Evolutionary conservation across 371 early-diverging fungal species (phyloP), one percentile per base, ranked within the genome.

Genomic region (Mucor piriformis): DNA sequence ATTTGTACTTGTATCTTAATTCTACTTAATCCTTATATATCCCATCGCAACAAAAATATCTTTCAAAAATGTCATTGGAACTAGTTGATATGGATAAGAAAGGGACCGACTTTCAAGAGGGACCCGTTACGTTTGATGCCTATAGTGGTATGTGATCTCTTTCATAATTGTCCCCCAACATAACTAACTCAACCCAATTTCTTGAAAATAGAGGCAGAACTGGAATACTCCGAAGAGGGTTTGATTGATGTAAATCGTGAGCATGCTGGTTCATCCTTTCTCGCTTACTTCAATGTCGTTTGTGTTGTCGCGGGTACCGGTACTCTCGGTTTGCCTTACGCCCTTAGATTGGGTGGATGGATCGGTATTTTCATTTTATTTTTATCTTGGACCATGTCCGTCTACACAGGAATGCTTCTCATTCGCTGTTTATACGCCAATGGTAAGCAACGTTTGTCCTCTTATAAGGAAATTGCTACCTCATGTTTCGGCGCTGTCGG

Each of bases 231-330:
- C 29, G 57, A 61, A 42, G 50, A 66, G 11, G 66, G 66, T 6
- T 34, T 66, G 3, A 47, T 61, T 11, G 66, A 66, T 43, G 57
- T 66, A 11, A 61, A 66, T 25, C 64, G 69, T 47, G 57, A 61
- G 10, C 57, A 68, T 24, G 64, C 57, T 5, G 71, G 71, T 23
- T 67, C 71, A 18, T 49, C 67, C 21, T 79, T 77, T 53, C 66
- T 73, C 10, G 82, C 87, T 12, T 87, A 84, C 55, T 77, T 83
- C 32, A 89, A 88, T 63, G 74, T 89, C 7, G 88, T 89, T 75
- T 88, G 92, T 71, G 88, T 92, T 5, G 83, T 90, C 10, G 90
- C 91, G 3, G 94, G 94, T 37, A 87, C 89, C 10, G 94, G 94
- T 24, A 84, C 91, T 21, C 81, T 93, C 15, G 92, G 92, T 57